These are phyloP conservation scores for Chytriomyces sp. DNA, from an alignment of 192 early-diverging fungal species.

Conservation along the genomic window DNA sequence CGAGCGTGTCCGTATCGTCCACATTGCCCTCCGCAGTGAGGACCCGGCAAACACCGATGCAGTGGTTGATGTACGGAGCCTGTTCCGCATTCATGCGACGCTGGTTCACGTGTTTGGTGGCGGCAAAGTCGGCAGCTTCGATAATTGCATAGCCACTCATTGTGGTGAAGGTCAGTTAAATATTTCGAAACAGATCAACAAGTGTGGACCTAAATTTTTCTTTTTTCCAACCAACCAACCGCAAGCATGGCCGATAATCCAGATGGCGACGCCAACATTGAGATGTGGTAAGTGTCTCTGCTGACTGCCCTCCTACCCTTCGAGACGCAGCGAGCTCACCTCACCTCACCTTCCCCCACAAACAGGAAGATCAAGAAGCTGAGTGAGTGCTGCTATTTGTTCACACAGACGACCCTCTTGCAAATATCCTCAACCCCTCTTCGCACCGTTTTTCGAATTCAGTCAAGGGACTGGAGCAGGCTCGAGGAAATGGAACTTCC, in stretches of 20 bases:
- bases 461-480: conserved; percentile 90
- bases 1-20: conserved; percentile 48
- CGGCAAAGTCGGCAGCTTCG: conserved; percentile 54
- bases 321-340: neutral
- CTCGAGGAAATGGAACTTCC: conserved; percentile 97
- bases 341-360: neutral
- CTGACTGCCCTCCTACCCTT: neutral
- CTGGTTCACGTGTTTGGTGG: conserved; percentile 60
- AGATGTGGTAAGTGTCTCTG: conserved; percentile 23
- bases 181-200: no score
- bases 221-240: no score
- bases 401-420: neutral
- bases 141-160: conserved; percentile 26
- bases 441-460: neutral
- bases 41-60: conserved; percentile 60
- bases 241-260: neutral
- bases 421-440: neutral
- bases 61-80: conserved; percentile 72
- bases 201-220: no score
- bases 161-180: no score
- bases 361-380: conserved; percentile 37
- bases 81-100: conserved; percentile 55
- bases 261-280: conserved; percentile 22
- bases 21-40: conserved; percentile 57
- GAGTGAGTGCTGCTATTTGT: conserved; percentile 16